These are phyloP conservation scores for Pterocarpus macrocarpus DNA, from an alignment of 306 rosid genomes.

Conservation along the genomic window DNA sequence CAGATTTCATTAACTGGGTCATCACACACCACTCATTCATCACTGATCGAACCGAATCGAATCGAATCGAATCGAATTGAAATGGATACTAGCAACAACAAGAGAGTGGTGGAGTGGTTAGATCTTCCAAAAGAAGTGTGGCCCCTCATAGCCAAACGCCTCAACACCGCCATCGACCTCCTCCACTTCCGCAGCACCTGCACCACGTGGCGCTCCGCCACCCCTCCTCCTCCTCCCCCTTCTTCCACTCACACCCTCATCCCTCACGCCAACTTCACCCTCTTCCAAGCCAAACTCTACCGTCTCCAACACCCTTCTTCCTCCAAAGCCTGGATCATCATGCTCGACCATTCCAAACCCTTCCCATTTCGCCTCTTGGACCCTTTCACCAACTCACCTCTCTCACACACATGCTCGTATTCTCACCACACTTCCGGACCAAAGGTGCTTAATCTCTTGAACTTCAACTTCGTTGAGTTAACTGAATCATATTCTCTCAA, in stretches of 20 bases:
- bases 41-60: neutral
- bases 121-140: constrained; percentile 53
- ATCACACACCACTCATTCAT: neutral
- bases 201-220: constrained; percentile 51
- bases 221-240: constrained; percentile 26
- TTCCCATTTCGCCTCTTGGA: constrained; percentile 17
- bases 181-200: constrained; percentile 61
- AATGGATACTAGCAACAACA: neutral
- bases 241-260: constrained; percentile 16
- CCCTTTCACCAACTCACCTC: constrained; percentile 24
- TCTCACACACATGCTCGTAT: neutral
- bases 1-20: neutral
- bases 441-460: constrained; percentile 27
- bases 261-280: neutral
- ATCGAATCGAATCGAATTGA: neutral
- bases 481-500: neutral
- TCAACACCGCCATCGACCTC: constrained; percentile 42
- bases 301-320: constrained; percentile 19
- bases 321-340: constrained; percentile 44
- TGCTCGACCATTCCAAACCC: neutral
- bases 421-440: neutral
- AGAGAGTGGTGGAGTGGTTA: constrained; percentile 42
- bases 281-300: constrained; percentile 24
- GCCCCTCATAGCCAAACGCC: constrained; percentile 36
- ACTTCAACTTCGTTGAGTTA: constrained; percentile 41